Base-by-base conservation (phyloP, 164 flowering plant genomes). In the Vitis rupestris region DNA sequence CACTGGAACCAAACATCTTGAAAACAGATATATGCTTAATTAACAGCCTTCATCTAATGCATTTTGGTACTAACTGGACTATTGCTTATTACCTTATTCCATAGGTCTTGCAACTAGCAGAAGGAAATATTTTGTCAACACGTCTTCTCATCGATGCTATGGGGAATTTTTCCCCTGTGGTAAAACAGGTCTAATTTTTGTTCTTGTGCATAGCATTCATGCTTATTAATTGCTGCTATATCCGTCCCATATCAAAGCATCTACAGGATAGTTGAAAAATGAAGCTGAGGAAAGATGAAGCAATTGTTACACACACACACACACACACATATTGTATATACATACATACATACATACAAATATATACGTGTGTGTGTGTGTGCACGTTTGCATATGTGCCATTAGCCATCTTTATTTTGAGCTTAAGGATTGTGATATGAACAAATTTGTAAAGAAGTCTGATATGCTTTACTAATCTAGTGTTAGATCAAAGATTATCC, bases 141-240 rank as follows among this genome's bases (percentile, higher is more conserved):
- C 85, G 80, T 55, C 93, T 95, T 53, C 65, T 91, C 74, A 83
- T 95, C 78, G 99, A 95, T 78, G 97, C 99, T 69, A 95, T 92
- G 98, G 99, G 99, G 50, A 95, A 92, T 71, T 95, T 95, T 79
- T 92, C 99, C 61, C 98, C 99, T 37, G 78, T 95, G 56, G 93
- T 92, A 64, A 95, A 84, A 81, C 99, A 92, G 94, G 99, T 95
- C 30, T 66, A 75, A 7, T 62, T 57, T 19, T 66, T 3, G 10
- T 31, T 14, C 11, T 57, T 23, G 44, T 37, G 31, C 19, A 17
- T 63, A 49, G 9, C 65, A 14, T 50, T 7, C 23, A 31, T 48
- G 54, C 16, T 51, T 15, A 15, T 37, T 10, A 31, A 30, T 65
- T 2, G 48, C 16, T 29, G 16, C 15, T 0, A 53, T 53, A 53